Base-by-base conservation (phyloP, 2,329 filamentous ascomycete genomes). In the Hypoxylon rubiginosum region DNA sequence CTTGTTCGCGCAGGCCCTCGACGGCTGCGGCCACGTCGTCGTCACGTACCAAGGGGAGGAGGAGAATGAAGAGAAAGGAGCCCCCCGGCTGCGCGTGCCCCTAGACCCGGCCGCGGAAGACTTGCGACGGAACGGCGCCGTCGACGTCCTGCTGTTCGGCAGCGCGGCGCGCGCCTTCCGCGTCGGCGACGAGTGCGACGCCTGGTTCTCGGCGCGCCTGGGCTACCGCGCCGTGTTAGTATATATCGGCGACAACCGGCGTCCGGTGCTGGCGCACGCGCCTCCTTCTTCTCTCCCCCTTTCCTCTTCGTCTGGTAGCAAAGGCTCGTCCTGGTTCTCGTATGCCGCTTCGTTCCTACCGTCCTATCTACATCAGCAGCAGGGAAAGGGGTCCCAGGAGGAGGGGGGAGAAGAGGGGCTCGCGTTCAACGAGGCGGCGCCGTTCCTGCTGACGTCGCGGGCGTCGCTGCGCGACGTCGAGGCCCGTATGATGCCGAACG, bases 341-440 rank as follows among this genome's bases (percentile, higher is more conserved):
- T 74, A 71, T 28, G 68, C 81, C 41, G 71, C 74, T 32, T 77
- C 72, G 54, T 80, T 76, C 62, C 58, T 84, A 4, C 41, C 52
- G 19, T 30, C 30, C 7, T 63, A 43, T 43, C n/a, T 39, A 2
- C 51, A 51, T 11, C 26, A 49, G 43, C 45, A 43, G 17, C 30
- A 32, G 15, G 65, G 63, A 15, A 65, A 65, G 4, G 7, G 39
- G 5, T 2, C n/a, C 3, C 36, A 72, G 8, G 78, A 83, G 11
- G 45, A 39, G 11, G 19, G 43, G 9, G 6, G 39, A 39, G 21
- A 32, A 17, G 57, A 30, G 26, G 50, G 82, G 74, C 84, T 95
- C 46, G 88, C 86, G 1, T 96, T 95, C 78, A 87, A 89, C 41
- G 92, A 96, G 78, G 87, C 87, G 68, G 92, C 92, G 0, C 91